Base-by-base conservation (phyloP, 2,329 filamentous ascomycete genomes). In the Aspergillus felis region DNA sequence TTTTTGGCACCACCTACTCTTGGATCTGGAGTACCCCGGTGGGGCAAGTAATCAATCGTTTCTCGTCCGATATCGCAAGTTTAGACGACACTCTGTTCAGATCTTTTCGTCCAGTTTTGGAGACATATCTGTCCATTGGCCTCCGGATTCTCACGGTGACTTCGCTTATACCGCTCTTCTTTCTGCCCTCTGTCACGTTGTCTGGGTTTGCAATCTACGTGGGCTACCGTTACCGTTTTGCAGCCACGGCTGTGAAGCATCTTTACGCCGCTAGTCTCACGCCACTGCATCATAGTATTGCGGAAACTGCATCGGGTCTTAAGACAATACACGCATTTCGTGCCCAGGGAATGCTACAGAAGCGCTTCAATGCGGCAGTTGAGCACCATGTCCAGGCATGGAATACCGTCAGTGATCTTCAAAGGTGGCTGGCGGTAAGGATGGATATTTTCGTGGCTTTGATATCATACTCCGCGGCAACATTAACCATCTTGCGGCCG, bases 1-100 rank as follows among this genome's bases (percentile, higher is more conserved):
- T 60, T 8, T 60, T 61, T 20, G 57, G 59, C 3, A 54, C 59
- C 10, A 57, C 59, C 10, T 61, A 59, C 49, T 17, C 59, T 41
- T 61, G 59, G 59, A 60, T 61, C 35, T 44, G 48, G 46, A 47
- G 44, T 57, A 61, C 60, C 10, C 58, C 55, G 20, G 58, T 50
- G n/a, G 60, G 60, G 3, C 51, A 60, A 24, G 42, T 58, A 5
- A 60, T 60, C 27, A 61, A 60, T 38, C 58, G 58, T n/a, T 61
- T 60, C 50, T 60, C 60, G 10, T 56, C 58, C 4, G 60, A 61
- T 20, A 58, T 60, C 44, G 44, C 54, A 24, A 54, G 50, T 49
- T 32, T 61, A 4, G 59, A 61, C 46, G 57, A 61, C 48, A 60
- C 55, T 1, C 41, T 61, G 32, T 51, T 57, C 41, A 54, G 35